Evolutionary conservation across 768 basidiomycete species (phyloP), one percentile per base, ranked within the genome.

Genomic region (Boletus vinaceobasis): DNA sequence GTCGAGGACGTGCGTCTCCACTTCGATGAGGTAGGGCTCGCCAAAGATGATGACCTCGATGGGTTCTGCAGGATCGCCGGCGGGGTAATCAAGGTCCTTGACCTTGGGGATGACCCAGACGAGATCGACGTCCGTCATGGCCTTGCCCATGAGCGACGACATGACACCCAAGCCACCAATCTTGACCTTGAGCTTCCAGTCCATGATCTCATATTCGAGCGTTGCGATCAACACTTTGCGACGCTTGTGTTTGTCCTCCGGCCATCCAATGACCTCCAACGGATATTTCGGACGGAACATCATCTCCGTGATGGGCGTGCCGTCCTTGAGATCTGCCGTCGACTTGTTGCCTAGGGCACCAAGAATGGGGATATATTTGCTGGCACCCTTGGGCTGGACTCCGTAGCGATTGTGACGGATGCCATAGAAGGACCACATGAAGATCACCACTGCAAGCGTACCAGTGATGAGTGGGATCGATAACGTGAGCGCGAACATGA

Each of bases 131-230:
- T 97, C 94, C 44, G 89, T 90, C 94, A 97, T 97, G 6, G 94
- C 93, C 72, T 96, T 97, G 59, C 94, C 94, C 94, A 97, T 97
- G 35, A 97, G 77, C 71, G 87, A 87, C 4, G 94, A 96, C 94
- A 97, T 97, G 75, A 96, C 94, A 78, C 94, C 94, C 19, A 97
- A 79, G 72, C 94, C 94, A 75, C 94, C 94, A 60, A 96, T 96
- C 79, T 96, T 96, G 77, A 97, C 94, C 73, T 97, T 97, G 58
- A 95, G 73, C 73, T 95, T 95, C 93, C 94, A 97, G 67, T 96
- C 94, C 65, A 97, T 85, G 67, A 97, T 90, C 71, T 97, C 94
- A 73, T 97, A 97, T 73, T 97, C 94, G 48, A 97, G 79, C 0
- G 94, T 96, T 17, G 94, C 77, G 57, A 97, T 97, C 43, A 97